Evolutionary conservation across 164 flowering plant species (phyloP).

Genomic region (Vitis vinifera): ASM3070453v1 NC_081823.1:9210001-9210500

Average conservation of each 20-base stretch:
- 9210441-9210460: not conserved
- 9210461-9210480: too few relatives aligned
- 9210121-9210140: too few relatives aligned
- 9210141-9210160: too few relatives aligned
- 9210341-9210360: slow-evolving; percentile 96
- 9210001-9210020: not conserved
- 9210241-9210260: not conserved
- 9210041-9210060: not conserved
- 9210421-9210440: not conserved
- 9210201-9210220: not conserved
- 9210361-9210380: slow-evolving; percentile 95
- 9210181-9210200: too few relatives aligned
- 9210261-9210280: too few relatives aligned
- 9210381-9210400: slow-evolving; percentile 27
- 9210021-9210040: not conserved
- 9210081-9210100: too few relatives aligned
- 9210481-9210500: not conserved
- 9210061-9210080: too few relatives aligned
- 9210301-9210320: slow-evolving; percentile 99
- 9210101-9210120: too few relatives aligned
- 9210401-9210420: not conserved
- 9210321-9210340: slow-evolving; percentile 99
- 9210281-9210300: slow-evolving; percentile 36
- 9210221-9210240: not conserved
- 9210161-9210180: too few relatives aligned